phyloP scores from a whole-genome alignment of 805 yeast species.

The Soucietia sequanensis region DNA sequence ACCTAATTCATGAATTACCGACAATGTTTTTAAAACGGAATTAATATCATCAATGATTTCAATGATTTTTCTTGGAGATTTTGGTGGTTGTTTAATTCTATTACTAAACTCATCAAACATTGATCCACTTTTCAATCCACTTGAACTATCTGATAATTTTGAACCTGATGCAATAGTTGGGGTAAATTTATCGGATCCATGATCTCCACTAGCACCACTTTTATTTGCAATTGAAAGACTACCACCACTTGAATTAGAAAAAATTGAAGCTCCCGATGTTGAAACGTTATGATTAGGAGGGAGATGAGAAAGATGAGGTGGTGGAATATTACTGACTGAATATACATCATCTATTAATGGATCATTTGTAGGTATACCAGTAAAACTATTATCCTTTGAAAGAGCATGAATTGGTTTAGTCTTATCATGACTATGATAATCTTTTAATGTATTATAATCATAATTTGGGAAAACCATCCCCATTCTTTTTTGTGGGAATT shows the following conservation, averaged over 20 bases:
- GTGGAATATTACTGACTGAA: not conserved
- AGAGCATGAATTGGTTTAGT: no score
- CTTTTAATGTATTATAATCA: conserved; percentile 13
- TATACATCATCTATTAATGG: no score
- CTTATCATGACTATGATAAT: conserved; percentile 2
- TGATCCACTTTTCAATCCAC: not conserved
- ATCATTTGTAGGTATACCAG: no score
- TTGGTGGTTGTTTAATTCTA: conserved; percentile 15
- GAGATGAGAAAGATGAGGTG: not conserved
- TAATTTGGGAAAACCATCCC: conserved; percentile 20
- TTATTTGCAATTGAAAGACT: not conserved
- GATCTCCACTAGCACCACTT: not conserved
- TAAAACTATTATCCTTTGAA: no score
- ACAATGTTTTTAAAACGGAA: conserved; percentile 19
- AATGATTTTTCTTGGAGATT: conserved; percentile 14
- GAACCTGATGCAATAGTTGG: not conserved
- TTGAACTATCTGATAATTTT: not conserved
- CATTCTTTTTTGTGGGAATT: conserved; percentile 13
- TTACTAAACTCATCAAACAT: conserved; percentile 14
- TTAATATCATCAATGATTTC: conserved; percentile 23
- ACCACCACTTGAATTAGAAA: not conserved
- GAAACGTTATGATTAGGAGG: not conserved
- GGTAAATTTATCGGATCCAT: no score
- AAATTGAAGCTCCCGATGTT: not conserved
- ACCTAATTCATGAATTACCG: conserved; percentile 36